These are phyloP conservation scores for Monosporascus sp. DNA, from an alignment of 2,329 filamentous ascomycete species.

Conservation along the genomic window DNA sequence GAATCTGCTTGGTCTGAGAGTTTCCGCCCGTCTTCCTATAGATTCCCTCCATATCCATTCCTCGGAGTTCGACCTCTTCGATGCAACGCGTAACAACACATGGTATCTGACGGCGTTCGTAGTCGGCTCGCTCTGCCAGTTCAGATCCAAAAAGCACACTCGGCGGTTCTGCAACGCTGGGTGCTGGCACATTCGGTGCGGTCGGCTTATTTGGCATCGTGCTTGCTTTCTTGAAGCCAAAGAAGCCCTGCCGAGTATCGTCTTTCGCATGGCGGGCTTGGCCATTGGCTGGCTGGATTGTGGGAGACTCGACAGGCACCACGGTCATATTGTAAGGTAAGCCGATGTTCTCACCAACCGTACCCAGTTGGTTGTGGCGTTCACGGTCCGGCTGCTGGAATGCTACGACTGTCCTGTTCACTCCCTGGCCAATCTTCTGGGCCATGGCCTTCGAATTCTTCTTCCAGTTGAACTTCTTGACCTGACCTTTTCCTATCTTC, in stretches of 20 bases:
- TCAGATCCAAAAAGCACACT: constrained; percentile 81
- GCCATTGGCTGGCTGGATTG: constrained; percentile 26
- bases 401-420: constrained; percentile 84
- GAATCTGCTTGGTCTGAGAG: constrained; percentile 83
- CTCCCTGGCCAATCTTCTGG: constrained; percentile 88
- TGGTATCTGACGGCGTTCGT: constrained; percentile 83
- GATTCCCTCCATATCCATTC: constrained; percentile 96
- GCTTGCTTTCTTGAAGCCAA: constrained; percentile 51
- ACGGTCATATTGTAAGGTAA: constrained; percentile 67
- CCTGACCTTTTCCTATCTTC: constrained; percentile 88
- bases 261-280: constrained; percentile 26
- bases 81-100: constrained; percentile 90
- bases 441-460: constrained; percentile 91
- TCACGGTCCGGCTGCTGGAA: constrained; percentile 57
- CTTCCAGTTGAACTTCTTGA: constrained; percentile 98
- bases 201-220: constrained; percentile 48
- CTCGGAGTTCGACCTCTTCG: constrained; percentile 89
- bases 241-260: constrained; percentile 57
- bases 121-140: constrained; percentile 76
- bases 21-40: constrained; percentile 96
- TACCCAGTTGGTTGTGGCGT: constrained; percentile 39
- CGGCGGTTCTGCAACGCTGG: constrained; percentile 44
- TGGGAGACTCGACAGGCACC: constrained; percentile 45
- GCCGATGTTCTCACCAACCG: constrained; percentile 60
- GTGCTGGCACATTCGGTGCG: constrained; percentile 33